Evolutionary conservation across 1,284 basidiomycete species (phyloP).

Genomic region (Porogramme epimiltina): DNA sequence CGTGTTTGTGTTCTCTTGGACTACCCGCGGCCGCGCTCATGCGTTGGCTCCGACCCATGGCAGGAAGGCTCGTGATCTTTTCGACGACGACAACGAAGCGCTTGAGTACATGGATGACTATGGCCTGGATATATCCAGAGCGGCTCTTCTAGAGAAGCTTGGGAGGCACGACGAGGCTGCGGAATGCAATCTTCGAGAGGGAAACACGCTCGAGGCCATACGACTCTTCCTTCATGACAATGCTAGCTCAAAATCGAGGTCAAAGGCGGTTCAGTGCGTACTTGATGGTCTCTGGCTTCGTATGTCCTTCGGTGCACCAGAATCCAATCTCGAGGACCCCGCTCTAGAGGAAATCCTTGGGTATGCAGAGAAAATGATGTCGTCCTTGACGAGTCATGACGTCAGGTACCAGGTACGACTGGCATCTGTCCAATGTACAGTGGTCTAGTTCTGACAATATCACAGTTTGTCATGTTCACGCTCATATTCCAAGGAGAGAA

Average conservation of each 20-base stretch:
- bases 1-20: conserved; percentile 19
- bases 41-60: not conserved
- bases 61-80: conserved; percentile 53
- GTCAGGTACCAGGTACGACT: conserved; percentile 23
- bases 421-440: too few relatives aligned
- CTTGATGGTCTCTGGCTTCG: conserved; percentile 31
- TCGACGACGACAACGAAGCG: conserved; percentile 53
- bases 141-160: conserved; percentile 45
- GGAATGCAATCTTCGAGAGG: conserved; percentile 52
- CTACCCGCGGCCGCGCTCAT: too few relatives aligned
- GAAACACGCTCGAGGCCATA: conserved; percentile 52
- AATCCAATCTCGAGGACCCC: not conserved
- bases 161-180: conserved; percentile 55
- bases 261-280: conserved; percentile 26
- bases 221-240: conserved; percentile 43
- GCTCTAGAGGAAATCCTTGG: not conserved
- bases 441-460: not conserved
- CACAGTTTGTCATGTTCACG: conserved; percentile 42
- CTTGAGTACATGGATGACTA: conserved; percentile 60
- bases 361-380: not conserved
- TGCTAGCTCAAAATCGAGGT: conserved; percentile 7
- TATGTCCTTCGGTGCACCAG: conserved; percentile 10
- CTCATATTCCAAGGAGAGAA: conserved; percentile 32
- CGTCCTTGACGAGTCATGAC: not conserved
- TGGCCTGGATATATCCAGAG: conserved; percentile 53